Evolutionary conservation across 2,329 filamentous ascomycete species (phyloP).

Genomic region (Basipetospora chlamydospora): DNA sequence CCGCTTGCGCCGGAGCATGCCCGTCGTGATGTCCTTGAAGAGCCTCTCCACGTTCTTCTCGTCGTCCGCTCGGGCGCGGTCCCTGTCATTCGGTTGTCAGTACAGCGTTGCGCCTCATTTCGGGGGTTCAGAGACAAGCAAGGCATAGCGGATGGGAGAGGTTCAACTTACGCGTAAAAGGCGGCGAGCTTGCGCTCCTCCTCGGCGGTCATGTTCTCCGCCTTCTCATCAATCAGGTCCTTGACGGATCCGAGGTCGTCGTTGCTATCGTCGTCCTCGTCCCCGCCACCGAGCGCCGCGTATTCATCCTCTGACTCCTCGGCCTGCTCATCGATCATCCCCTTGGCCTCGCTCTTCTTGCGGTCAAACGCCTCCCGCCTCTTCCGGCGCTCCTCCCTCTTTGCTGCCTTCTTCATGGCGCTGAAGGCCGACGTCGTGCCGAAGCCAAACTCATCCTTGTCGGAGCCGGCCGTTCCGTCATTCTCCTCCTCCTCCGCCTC

Average conservation of each 20-base stretch:
- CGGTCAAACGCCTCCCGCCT: slow-evolving; percentile 48
- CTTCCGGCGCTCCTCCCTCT: slow-evolving; percentile 35
- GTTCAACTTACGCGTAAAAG: slow-evolving; percentile 65
- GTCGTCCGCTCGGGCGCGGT: slow-evolving; percentile 65
- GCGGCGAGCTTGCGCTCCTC: slow-evolving; percentile 74
- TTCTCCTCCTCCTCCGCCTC: slow-evolving; percentile 27
- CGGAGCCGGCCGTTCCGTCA: slow-evolving; percentile 10
- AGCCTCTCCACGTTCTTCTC: slow-evolving; percentile 83
- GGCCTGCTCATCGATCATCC: slow-evolving; percentile 83
- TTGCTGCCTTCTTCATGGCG: slow-evolving; percentile 49
- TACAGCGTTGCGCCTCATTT: slow-evolving; percentile 7
- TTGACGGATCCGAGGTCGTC: slow-evolving; percentile 51
- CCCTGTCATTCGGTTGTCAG: slow-evolving; percentile 28
- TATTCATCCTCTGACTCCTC: slow-evolving; percentile 98
- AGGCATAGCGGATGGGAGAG: too few relatives aligned
- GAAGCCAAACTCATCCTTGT: slow-evolving; percentile 21
- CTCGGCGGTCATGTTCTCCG: slow-evolving; percentile 26
- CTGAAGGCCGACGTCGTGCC: slow-evolving; percentile 52
- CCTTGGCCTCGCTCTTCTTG: slow-evolving; percentile 74
- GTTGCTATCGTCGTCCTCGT: slow-evolving; percentile 73
- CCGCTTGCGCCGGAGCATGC: slow-evolving; percentile 71
- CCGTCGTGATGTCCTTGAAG: slow-evolving; percentile 83
- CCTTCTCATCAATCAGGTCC: slow-evolving; percentile 73
- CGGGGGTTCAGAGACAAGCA: background rate
- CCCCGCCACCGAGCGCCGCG: slow-evolving; percentile 77